These are phyloP conservation scores for Penicillium salamii DNA, from an alignment of 495 filamentous ascomycete genomes.

Conservation along the genomic window DNA sequence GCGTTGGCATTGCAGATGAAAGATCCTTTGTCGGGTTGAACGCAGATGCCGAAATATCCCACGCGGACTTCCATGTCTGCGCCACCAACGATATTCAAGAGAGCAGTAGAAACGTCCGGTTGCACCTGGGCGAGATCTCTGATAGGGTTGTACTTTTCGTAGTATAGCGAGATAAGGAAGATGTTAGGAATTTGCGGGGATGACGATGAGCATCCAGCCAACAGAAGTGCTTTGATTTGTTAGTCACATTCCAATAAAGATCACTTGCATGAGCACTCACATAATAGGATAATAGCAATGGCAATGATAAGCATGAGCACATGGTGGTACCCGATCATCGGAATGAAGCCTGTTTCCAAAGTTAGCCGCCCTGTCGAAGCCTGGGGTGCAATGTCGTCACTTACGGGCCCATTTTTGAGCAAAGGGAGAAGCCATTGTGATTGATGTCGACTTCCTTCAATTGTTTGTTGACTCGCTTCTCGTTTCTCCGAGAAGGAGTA, in stretches of 20 bases:
- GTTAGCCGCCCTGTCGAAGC: slow-evolving; percentile 8
- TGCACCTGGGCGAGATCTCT: slow-evolving; percentile 76
- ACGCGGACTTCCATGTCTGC: slow-evolving; percentile 67
- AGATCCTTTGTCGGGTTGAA: slow-evolving; percentile 58
- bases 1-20: slow-evolving; percentile 69
- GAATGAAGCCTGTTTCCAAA: slow-evolving; percentile 66
- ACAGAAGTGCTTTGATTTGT: slow-evolving; percentile 52
- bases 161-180: slow-evolving; percentile 70
- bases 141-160: slow-evolving; percentile 58
- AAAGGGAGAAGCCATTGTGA: slow-evolving; percentile 29
- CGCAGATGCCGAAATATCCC: slow-evolving; percentile 69
- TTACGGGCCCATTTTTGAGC: slow-evolving; percentile 32
- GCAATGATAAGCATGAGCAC: slow-evolving; percentile 97
- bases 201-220: slow-evolving; percentile 68
- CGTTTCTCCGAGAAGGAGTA: slow-evolving; percentile 50
- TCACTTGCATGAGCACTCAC: slow-evolving; percentile 52
- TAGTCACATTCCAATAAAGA: slow-evolving; percentile 21
- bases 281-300: slow-evolving; percentile 89
- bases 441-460: slow-evolving; percentile 15
- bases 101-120: slow-evolving; percentile 69
- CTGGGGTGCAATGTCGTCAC: slow-evolving; percentile 6
- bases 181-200: slow-evolving; percentile 66
- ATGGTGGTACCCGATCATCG: slow-evolving; percentile 97
- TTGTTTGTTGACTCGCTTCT: slow-evolving; percentile 40
- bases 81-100: slow-evolving; percentile 61